Evolutionary conservation across 148 eudicot genomes (phyloP).

Genomic region (Rhododendron griersonianum): DNA sequence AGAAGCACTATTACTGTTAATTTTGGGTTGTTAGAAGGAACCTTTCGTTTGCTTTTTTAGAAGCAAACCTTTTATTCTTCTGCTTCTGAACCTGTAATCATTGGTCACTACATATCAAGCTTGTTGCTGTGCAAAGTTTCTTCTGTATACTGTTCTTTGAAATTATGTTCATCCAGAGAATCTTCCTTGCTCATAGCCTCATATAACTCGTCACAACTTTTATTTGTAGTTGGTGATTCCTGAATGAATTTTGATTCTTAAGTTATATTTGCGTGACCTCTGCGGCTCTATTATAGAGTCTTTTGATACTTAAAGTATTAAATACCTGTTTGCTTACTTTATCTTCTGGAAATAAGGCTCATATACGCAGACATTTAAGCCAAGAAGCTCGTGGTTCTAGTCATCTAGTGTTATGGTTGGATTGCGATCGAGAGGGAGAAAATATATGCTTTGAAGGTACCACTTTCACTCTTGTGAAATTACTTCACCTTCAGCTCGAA

Average conservation of each 20-base stretch:
- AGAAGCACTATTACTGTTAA: not conserved
- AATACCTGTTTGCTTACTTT: constrained; percentile 6
- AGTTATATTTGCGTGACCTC: not conserved
- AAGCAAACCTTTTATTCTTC: not conserved
- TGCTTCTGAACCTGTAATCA: not conserved
- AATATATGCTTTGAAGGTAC: constrained; percentile 98
- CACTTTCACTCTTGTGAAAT: not conserved
- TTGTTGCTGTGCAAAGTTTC: not conserved
- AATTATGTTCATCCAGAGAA: not conserved
- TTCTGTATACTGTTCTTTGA: not conserved
- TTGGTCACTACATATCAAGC: not conserved
- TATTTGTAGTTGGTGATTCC: not conserved
- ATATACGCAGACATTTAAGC: constrained; percentile 75
- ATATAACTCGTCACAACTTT: not conserved
- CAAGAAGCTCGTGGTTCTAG: constrained; percentile 93
- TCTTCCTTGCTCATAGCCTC: not conserved
- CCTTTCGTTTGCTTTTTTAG: not conserved
- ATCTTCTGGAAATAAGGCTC: constrained; percentile 52
- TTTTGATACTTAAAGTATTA: not conserved
- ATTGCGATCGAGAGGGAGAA: constrained; percentile 98
- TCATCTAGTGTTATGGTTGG: constrained; percentile 87
- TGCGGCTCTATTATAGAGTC: not conserved
- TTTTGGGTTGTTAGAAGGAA: not conserved
- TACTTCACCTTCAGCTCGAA: not conserved
- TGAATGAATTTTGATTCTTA: not conserved